These are phyloP conservation scores for Fusarium illudens DNA, from an alignment of 2,329 filamentous ascomycete species.

Conservation along the genomic window DNA sequence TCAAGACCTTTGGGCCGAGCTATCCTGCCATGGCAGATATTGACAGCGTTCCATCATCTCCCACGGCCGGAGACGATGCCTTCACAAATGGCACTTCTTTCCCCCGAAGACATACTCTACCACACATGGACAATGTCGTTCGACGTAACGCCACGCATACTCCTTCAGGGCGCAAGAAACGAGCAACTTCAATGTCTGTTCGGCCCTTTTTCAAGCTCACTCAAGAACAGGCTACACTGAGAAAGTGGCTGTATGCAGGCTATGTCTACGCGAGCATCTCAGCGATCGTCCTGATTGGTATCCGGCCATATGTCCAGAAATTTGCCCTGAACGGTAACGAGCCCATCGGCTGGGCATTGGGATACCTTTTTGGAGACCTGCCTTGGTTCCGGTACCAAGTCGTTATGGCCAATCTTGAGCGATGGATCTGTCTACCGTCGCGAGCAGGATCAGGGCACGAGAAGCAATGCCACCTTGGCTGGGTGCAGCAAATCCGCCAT, in stretches of 20 bases:
- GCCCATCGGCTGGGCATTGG: slow-evolving; percentile 90
- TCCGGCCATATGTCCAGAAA: slow-evolving; percentile 73
- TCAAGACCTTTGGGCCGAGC: slow-evolving; percentile 44
- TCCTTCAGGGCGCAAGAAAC: slow-evolving; percentile 71
- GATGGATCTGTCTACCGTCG: slow-evolving; percentile 78
- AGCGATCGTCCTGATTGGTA: slow-evolving; percentile 71
- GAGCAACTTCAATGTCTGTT: slow-evolving; percentile 69
- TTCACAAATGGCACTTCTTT: slow-evolving; percentile 33
- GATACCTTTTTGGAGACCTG: slow-evolving; percentile 86
- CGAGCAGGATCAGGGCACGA: slow-evolving; percentile 43
- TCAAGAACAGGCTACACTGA: slow-evolving; percentile 74
- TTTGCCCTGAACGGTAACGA: slow-evolving; percentile 77
- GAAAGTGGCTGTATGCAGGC: slow-evolving; percentile 85
- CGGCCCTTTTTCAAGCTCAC: slow-evolving; percentile 84
- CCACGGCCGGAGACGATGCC: slow-evolving; percentile 26
- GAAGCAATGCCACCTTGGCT: slow-evolving; percentile 60
- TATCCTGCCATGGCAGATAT: slow-evolving; percentile 10
- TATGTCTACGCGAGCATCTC: slow-evolving; percentile 78
- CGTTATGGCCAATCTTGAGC: slow-evolving; percentile 71
- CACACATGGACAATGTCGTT: slow-evolving; percentile 50
- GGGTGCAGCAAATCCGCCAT: slow-evolving; percentile 72
- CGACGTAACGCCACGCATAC: slow-evolving; percentile 60
- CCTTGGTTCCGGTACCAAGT: slow-evolving; percentile 76
- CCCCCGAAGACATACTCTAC: slow-evolving; percentile 61
- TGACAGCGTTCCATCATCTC: slow-evolving; percentile 30